Evolutionary conservation across 164 flowering plant species (phyloP), one percentile per base, ranked within the genome.

Genomic region (Chloranthus sessilifolius): DNA sequence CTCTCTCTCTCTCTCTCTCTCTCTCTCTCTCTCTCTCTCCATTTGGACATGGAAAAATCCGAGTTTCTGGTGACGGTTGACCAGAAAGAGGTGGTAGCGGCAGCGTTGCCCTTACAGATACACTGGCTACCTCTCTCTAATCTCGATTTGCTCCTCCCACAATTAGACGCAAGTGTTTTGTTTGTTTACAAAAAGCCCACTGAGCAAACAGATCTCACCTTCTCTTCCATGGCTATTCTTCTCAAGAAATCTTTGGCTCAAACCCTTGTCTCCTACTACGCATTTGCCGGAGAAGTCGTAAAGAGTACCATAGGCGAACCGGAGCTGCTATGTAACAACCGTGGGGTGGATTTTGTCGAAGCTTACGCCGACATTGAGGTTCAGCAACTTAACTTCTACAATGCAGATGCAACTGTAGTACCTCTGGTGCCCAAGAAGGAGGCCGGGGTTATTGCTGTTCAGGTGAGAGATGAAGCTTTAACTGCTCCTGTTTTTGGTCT

Each of bases 91-190:
- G 60, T 60, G 5, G 65, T 76, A 37, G 56, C 68, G 3, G 61
- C 81, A 16, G 57, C 34, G 24, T 31, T 73, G 45, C 75, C 81
- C 0, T 7, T 68, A 49, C 78, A 65, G 15, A 76, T 70, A 19
- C 69, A 58, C 31, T 55, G 72, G 69, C 61, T 76, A 17, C 74
- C 77, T 0, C 66, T 66, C 14, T 77, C 82, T 2, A 77, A 77
- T 55, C 73, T 77, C 11, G 82, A 77, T 52, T 29, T 74, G 54
- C 43, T 74, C 3, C 49, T 77, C 12, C 82, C 82, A 2, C 70
- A 75, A 0, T 14, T 74, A 1, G 75, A 77, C 26, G 65, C 72
- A 1, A 52, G 68, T 2, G 66, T 74, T 5, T 72, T 74, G 63
- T 74, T 77, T 46, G 67, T 72, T 53, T 74, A 77, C 65, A 16